Percentiles rank a stretch among this genome's conserved stretches.
These are phyloP conservation scores for Pseudocercospora cruenta DNA, from an alignment of 2,329 filamentous ascomycete genomes.

Conservation along the genomic window DNA sequence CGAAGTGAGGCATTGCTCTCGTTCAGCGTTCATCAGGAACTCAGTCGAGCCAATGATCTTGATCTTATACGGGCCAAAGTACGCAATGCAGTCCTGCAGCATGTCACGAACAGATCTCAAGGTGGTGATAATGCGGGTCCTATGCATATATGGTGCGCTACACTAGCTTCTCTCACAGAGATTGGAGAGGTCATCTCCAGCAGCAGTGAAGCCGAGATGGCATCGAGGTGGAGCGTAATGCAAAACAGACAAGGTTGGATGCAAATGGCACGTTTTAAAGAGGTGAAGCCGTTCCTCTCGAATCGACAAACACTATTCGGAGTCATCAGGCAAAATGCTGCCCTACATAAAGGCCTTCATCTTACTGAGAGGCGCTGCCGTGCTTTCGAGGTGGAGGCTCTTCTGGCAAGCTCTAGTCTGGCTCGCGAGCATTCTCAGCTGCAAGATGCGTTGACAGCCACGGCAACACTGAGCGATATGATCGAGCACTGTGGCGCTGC, in stretches of 20 bases:
- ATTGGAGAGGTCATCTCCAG: slow-evolving; percentile 75
- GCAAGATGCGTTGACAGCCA: slow-evolving; percentile 84
- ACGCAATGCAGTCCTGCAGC: slow-evolving; percentile 15
- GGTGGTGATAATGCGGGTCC: slow-evolving; percentile 7
- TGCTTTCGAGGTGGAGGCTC: slow-evolving; percentile 73
- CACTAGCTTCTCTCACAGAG: slow-evolving; percentile 76
- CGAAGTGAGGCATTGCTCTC: slow-evolving; percentile 53
- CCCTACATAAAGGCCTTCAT: slow-evolving; percentile 63
- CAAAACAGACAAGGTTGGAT: slow-evolving; percentile 74
- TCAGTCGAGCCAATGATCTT: slow-evolving; percentile 45
- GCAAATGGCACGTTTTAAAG: slow-evolving; percentile 65
- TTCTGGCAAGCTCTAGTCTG: slow-evolving; percentile 73
- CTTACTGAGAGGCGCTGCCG: slow-evolving; percentile 67
- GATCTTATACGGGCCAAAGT: slow-evolving; percentile 18
- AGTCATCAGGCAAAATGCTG: slow-evolving; percentile 71
- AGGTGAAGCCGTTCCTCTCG: slow-evolving; percentile 78
- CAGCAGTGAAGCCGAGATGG: slow-evolving; percentile 62
- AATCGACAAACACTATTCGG: slow-evolving; percentile 83
- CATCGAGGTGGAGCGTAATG: slow-evolving; percentile 66
- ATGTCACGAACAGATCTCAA: slow-evolving; percentile 12
- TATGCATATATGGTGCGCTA: slow-evolving; percentile 42
- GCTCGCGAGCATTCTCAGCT: slow-evolving; percentile 78
- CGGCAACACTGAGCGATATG: slow-evolving; percentile 79
- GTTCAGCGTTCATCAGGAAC: slow-evolving; percentile 79
- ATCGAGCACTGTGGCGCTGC: slow-evolving; percentile 69